These are phyloP conservation scores for Kluyveromyces starmeri DNA, from an alignment of 805 yeast species.

Conservation along the genomic window DNA sequence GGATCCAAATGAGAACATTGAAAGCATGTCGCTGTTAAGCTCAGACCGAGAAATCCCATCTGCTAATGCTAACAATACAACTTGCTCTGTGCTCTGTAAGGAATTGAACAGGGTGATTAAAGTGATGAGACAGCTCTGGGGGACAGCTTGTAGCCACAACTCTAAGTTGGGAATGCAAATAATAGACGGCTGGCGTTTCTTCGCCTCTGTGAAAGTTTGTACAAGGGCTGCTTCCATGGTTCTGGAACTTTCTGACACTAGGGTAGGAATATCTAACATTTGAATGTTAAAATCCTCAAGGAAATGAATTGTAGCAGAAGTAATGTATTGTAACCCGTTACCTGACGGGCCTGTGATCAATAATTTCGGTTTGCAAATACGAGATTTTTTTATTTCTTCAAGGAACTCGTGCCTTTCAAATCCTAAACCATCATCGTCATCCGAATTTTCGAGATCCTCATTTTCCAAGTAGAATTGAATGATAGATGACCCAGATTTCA, in stretches of 20 bases:
- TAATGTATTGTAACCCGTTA: slow-evolving; percentile 78
- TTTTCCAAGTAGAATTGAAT: slow-evolving; percentile 29
- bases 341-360: slow-evolving; percentile 68
- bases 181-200: slow-evolving; percentile 82
- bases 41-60: slow-evolving; percentile 43
- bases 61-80: slow-evolving; percentile 66
- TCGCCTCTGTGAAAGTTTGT: slow-evolving; percentile 78
- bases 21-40: slow-evolving; percentile 29
- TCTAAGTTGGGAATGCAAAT: slow-evolving; percentile 76
- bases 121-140: slow-evolving; percentile 63
- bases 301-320: slow-evolving; percentile 70
- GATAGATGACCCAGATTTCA: slow-evolving; percentile 19
- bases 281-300: slow-evolving; percentile 89
- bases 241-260: slow-evolving; percentile 69
- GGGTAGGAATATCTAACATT: slow-evolving; percentile 66
- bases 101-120: slow-evolving; percentile 61
- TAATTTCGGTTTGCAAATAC: slow-evolving; percentile 77
- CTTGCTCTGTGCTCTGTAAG: slow-evolving; percentile 60
- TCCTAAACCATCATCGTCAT: slow-evolving; percentile 38
- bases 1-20: slow-evolving; percentile 27
- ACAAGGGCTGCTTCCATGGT: slow-evolving; percentile 79
- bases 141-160: slow-evolving; percentile 60
- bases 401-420: slow-evolving; percentile 59
- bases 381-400: slow-evolving; percentile 40
- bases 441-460: slow-evolving; percentile 24